phyloP scores from a whole-genome alignment of 2,329 filamentous ascomycete genomes.

The Cordyceps sp. region DNA sequence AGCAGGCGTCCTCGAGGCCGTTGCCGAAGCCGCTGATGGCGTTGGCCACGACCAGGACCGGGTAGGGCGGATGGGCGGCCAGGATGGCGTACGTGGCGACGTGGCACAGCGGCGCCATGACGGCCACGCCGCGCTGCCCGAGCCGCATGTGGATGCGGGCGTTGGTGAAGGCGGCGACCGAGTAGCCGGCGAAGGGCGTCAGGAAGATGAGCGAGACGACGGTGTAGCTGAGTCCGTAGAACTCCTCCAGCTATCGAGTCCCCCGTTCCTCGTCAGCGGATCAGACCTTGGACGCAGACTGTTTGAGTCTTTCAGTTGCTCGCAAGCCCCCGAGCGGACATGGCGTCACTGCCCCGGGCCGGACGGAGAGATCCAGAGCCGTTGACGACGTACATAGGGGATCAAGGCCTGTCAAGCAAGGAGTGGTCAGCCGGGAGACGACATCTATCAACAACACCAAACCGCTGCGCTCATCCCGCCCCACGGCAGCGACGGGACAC shows the following conservation, averaged over 20 bases:
- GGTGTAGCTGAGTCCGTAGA: constrained; percentile 42
- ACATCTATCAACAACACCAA: background rate
- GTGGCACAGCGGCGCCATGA: constrained; percentile 45
- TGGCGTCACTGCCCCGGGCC: too few relatives aligned
- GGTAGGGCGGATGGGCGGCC: constrained; percentile 45
- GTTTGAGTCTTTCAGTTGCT: background rate
- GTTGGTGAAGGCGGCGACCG: constrained; percentile 41
- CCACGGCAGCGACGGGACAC: background rate
- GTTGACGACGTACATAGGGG: constrained; percentile 19
- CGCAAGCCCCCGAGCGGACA: too few relatives aligned
- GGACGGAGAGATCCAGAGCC: too few relatives aligned
- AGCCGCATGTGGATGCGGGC: constrained; percentile 40
- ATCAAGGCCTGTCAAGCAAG: constrained; percentile 12
- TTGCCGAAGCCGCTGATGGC: constrained; percentile 51
- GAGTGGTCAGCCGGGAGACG: background rate
- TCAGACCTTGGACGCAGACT: too few relatives aligned
- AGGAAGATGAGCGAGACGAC: constrained; percentile 48
- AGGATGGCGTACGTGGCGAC: constrained; percentile 43
- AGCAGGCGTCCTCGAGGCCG: constrained; percentile 38
- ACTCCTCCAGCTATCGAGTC: constrained; percentile 34
- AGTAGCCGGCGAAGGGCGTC: constrained; percentile 47
- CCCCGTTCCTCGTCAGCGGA: background rate
- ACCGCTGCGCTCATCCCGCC: background rate
- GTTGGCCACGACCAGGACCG: constrained; percentile 44
- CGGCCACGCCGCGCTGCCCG: constrained; percentile 50